Evolutionary conservation across 2,329 filamentous ascomycete genomes (phyloP), one percentile per base, ranked within the genome.

Genomic region (Fusarium oxysporum): DNA sequence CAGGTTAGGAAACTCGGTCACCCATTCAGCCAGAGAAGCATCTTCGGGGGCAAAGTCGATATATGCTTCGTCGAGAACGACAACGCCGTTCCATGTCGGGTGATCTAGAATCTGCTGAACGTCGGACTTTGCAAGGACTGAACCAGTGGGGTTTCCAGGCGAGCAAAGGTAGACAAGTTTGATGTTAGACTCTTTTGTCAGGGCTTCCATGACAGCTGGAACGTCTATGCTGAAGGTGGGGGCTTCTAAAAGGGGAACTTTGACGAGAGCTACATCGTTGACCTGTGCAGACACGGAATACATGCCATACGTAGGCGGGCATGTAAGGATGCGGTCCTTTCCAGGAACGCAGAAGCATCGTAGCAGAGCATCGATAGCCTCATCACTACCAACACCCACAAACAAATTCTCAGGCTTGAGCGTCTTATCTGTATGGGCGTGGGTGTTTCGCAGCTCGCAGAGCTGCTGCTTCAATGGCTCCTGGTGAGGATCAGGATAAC

Each of bases 221-320:
- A 93, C 85, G 81, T 96, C 91, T 75, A 98, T 87, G 48, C 86
- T 87, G 82, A 98, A 99, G 8, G 83, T 86, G 4, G 93, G 91
- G 4, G 91, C 89, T 3, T 89, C 87, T 53, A 93, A 88, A 28
- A 98, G 86, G 0, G 95, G 95, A n/a, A 98, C 91, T 80, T 93
- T 94, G 76, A 97, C 92, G 32, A 98, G 90, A 50, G 88, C 88
- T 25, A 99, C 87, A 79, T 98, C 96, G 85, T 99, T 99, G 75
- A 98, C 92, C 80, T 97, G 93, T 2, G 96, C 96, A 11, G 94
- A 97, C 23, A 99, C 96, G 51, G 90, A 87, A 86, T 99, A 99
- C 96, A 99, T 99, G 84, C 96, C 96, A 82, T 99, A 99, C 1
- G 96, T 99, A 2, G 96, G 96, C 23, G 96, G 96, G 80, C 96